Evolutionary conservation across 169 alveolate species (phyloP), one percentile per base, ranked within the genome.

Genomic region (Eimeria maxima): DNA sequence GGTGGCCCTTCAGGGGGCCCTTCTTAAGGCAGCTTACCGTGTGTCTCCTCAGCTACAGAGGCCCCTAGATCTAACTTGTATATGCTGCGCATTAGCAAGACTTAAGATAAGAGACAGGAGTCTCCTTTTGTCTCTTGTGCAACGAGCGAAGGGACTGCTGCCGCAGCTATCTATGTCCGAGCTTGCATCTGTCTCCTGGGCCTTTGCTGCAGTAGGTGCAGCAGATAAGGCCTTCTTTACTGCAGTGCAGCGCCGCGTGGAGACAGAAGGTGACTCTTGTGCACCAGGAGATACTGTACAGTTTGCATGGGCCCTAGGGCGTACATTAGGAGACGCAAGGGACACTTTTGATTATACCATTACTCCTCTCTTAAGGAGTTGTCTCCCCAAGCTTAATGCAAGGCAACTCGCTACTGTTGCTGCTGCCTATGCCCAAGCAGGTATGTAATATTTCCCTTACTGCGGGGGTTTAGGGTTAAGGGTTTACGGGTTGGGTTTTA

Each of bases 151-250:
- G 67, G 63, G 38, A n/a, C 78, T 55, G 90, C 94, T 60, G 89
- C 95, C 42, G 24, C 88, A 53, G 38, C 95, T 90, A 18, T 90
- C 76, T 33, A 13, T 50, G 10, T 47, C 95, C 27, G 97, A 95
- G 71, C 76, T 95, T 20, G 97, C 97, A 14, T n/a, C 93, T 20
- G 95, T 90, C 42, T 74, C 95, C 33, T 89, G 95, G 95, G 95
- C 95, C 42, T 95, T 87, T 88, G 97, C 95, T 44, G 65, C 93
- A 1, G 73, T 47, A 14, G 88, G 78, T 18, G 71, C 65, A 45
- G 71, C 57, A 7, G 97, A 95, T 67, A 55, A 69, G 76, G 87
- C 60, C 47, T 90, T 95, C 29, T 88, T 67, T 90, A 57, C 57
- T 45, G 69, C 78, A 22, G 47, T 90, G 65, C 69, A 73, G 74